phyloP scores from a whole-genome alignment of 768 basidiomycete genomes.

The Rossbeevera mucosa region DNA sequence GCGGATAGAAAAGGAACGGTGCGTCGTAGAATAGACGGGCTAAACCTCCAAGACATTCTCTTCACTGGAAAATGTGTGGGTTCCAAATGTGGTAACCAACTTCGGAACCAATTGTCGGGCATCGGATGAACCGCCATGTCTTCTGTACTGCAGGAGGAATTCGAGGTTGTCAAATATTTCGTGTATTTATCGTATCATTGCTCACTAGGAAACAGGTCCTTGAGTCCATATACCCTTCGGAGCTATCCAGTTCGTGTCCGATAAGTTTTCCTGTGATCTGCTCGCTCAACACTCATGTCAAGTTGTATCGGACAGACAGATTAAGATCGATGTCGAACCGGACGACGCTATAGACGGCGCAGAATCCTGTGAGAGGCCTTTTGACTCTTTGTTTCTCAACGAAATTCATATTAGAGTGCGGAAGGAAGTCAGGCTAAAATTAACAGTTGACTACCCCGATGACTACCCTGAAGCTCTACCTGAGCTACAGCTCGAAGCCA shows the following conservation, averaged over 20 bases:
- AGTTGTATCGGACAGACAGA: conserved; percentile 82
- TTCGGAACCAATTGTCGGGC: conserved; percentile 24
- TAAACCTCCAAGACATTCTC: conserved; percentile 19
- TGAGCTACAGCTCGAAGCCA: conserved; percentile 56
- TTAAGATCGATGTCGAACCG: conserved; percentile 84
- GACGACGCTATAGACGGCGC: conserved; percentile 65
- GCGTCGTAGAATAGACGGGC: conserved; percentile 12
- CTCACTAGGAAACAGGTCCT: conserved; percentile 56
- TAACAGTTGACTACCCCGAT: conserved; percentile 74
- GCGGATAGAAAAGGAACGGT: neutral
- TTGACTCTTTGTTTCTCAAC: conserved; percentile 1
- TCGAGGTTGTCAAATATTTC: conserved; percentile 58
- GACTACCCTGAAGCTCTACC: conserved; percentile 85
- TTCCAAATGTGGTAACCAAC: conserved; percentile 13
- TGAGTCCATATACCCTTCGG: conserved; percentile 94
- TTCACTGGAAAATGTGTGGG: conserved; percentile 6
- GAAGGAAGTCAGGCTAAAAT: conserved; percentile 64
- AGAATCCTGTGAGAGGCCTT: conserved; percentile 44
- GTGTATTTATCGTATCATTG: conserved; percentile 3
- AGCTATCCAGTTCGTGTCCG: conserved; percentile 76
- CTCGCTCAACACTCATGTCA: conserved; percentile 48
- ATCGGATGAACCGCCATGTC: conserved; percentile 44
- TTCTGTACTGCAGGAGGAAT: conserved; percentile 72
- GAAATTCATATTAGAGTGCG: conserved; percentile 9
- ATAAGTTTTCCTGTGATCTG: conserved; percentile 28